Base-by-base conservation (phyloP, 768 basidiomycete genomes). In the Glaciozyma antarctica region DNA sequence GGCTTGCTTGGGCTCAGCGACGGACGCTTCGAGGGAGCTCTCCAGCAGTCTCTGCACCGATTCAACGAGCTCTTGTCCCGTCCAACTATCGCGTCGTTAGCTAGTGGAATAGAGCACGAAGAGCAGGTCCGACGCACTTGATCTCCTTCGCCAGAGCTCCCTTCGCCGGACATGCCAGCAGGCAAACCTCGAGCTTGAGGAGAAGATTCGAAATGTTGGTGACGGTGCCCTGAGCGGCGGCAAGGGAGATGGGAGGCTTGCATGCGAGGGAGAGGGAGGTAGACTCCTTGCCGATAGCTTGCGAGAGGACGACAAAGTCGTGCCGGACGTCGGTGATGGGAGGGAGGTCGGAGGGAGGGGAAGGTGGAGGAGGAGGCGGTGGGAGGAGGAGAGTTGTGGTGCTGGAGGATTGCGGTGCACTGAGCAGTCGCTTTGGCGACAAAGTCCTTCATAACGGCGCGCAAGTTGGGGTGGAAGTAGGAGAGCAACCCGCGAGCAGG, bases 261-360 rank as follows among this genome's bases (percentile, higher is more conserved):
- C 65, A 47, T 7, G 70, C 70, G 51, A 71, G 64, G 3, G 64
- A 61, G 22, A 62, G 24, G n/a, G 34, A 30, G 15, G 70, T 68
- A 15, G 56, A 5, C 13, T 65, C 58, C n/a, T 67, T 60, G 13
- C 34, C 49, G 28, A 61, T 0, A 53, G 58, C 43, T 7, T 48
- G 19, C 6, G 56, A 4, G 61, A 62, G 61, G 6, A 16, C 9
- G 28, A 60, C 1, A 22, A 60, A 10, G 66, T 71, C 69, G 58
- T 19, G 21, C 10, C 63, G 63, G 44, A 71, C 47, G 62, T 56
- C 49, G 19, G 26, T 21, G 54, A 60, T n/a, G 15, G 51, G 26
- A 22, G 62, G 17, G 17, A 32, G 54, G 16, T 28, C 28, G 12
- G 28, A 16, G 5, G 60, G 26, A 4, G 60, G 32, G 0, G 53